Percentiles rank a stretch among this genome's conserved stretches.
phyloP scores from a whole-genome alignment of 805 yeast genomes.

The Teunomyces funiuensis region DNA sequence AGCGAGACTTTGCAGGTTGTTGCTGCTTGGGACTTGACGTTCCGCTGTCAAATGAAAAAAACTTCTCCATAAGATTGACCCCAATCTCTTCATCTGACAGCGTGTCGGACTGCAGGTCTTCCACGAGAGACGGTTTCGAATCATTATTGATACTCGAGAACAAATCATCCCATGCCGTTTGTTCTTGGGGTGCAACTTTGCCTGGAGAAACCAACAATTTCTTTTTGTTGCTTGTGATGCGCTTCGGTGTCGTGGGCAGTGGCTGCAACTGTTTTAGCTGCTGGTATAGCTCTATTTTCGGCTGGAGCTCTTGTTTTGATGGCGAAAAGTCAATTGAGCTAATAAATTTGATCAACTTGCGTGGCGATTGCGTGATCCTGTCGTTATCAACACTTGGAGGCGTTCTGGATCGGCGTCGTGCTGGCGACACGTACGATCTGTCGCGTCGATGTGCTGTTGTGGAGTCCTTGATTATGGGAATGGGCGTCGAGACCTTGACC shows the following conservation, averaged over 20 bases:
- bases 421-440: neutral
- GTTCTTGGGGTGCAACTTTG: constrained; percentile 6
- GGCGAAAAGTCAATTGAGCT: constrained; percentile 1
- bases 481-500: neutral
- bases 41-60: neutral
- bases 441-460: neutral
- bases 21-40: neutral
- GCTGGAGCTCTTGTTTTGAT: neutral
- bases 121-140: constrained; percentile 1
- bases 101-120: neutral
- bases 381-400: neutral
- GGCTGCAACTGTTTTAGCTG: neutral
- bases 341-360: constrained; percentile 8
- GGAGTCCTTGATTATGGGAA: neutral
- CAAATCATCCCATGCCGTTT: constrained; percentile 6
- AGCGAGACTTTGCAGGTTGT: too few species aligned
- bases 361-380: constrained; percentile 17
- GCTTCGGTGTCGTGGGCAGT: constrained; percentile 3
- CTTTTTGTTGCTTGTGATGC: neutral
- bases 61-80: neutral
- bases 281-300: neutral
- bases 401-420: neutral
- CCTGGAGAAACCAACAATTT: neutral
- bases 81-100: neutral
- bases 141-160: neutral